Percentiles rank a stretch among this genome's conserved stretches.
phyloP scores from a whole-genome alignment of 202 grass and related monocot genomes.

The Panicum hallii region DNA sequence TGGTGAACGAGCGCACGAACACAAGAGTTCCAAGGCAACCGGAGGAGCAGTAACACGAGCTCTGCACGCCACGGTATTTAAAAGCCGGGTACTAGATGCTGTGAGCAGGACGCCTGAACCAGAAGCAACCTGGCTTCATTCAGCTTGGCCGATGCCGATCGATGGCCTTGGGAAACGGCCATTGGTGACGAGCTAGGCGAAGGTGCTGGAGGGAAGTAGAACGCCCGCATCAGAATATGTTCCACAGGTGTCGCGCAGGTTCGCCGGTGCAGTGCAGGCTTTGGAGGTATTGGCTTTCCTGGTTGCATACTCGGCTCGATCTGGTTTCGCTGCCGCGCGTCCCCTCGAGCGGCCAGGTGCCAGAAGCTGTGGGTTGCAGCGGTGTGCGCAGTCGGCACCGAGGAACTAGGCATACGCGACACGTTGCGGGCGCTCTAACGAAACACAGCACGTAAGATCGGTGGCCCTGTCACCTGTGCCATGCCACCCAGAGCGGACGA shows the following conservation, averaged over 20 bases:
- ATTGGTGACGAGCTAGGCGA: conserved; percentile 32
- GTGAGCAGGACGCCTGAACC: not conserved
- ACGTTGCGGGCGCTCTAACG: not conserved
- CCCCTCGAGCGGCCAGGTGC: not conserved
- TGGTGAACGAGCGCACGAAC: not conserved
- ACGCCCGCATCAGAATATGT: not conserved
- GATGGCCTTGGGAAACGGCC: conserved; percentile 26
- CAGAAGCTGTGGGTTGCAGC: not conserved
- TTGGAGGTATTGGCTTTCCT: not conserved
- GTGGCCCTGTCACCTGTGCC: no score
- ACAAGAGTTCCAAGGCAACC: no score
- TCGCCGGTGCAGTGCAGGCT: not conserved
- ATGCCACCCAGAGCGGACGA: no score
- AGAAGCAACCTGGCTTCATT: not conserved
- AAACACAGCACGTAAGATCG: not conserved
- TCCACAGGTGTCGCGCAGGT: conserved; percentile 13
- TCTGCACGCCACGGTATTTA: not conserved
- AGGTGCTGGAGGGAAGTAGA: conserved; percentile 7
- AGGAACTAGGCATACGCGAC: not conserved
- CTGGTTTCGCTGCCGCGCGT: not conserved
- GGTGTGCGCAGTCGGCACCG: not conserved
- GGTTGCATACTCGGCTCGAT: not conserved
- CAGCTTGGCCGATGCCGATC: not conserved
- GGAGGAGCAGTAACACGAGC: not conserved
- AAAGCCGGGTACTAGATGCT: not conserved